Conservation (phyloP, 805 yeast genomes). For the Citeromyces nyonsensis region DNA sequence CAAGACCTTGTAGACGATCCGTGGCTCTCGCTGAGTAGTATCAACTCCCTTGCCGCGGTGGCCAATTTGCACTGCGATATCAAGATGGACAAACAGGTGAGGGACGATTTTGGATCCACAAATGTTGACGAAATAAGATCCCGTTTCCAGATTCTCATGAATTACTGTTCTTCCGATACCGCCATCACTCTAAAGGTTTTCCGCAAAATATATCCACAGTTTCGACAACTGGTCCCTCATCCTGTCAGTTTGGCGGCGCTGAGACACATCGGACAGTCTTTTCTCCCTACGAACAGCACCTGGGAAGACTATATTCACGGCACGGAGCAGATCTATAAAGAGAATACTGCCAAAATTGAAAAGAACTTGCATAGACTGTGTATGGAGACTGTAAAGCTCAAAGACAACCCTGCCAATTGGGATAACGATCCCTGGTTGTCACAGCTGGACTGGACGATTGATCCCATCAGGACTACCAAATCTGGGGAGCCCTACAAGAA, state of each 20-base stretch:
- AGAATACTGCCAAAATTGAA: constrained; percentile 40
- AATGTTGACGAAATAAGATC: constrained; percentile 37
- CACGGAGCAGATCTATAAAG: constrained; percentile 55
- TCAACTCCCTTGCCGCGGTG: constrained; percentile 70
- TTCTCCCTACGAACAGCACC: constrained; percentile 58
- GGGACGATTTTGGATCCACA: constrained; percentile 47
- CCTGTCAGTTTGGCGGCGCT: constrained; percentile 90
- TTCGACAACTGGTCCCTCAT: constrained; percentile 63
- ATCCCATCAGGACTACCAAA: constrained; percentile 45
- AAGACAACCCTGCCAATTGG: constrained; percentile 23
- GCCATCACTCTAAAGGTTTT: constrained; percentile 58
- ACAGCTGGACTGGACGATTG: constrained; percentile 79
- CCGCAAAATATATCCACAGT: constrained; percentile 53
- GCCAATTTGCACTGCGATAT: constrained; percentile 66
- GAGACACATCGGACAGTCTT: constrained; percentile 52
- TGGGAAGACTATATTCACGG: constrained; percentile 64
- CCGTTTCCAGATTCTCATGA: constrained; percentile 45
- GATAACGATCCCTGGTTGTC: constrained; percentile 73
- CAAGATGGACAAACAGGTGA: constrained; percentile 43
- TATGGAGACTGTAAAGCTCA: constrained; percentile 32
- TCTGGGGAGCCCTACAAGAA: constrained; percentile 53
- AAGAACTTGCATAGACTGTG: constrained; percentile 44
- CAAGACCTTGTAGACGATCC: constrained; percentile 45
- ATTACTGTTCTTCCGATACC: constrained; percentile 82
- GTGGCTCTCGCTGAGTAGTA: constrained; percentile 67